Evolutionary conservation across 805 yeast genomes (phyloP).

Genomic region (Pichia nanzhaoensis): DNA sequence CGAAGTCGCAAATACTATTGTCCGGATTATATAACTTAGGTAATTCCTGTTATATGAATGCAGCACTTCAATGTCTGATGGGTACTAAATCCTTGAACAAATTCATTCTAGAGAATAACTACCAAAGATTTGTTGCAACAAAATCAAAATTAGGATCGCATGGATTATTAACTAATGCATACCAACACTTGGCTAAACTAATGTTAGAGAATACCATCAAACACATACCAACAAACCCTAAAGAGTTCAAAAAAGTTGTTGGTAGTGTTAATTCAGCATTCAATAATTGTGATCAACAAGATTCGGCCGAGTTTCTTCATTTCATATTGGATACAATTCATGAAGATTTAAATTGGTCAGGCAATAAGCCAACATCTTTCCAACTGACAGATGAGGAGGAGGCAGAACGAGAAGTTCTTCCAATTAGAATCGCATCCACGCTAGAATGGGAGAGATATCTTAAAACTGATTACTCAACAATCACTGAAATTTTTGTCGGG

Average conservation of each 20-base stretch:
- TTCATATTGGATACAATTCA: slow-evolving; percentile 71
- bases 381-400: slow-evolving; percentile 58
- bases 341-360: slow-evolving; percentile 72
- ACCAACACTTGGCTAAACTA: slow-evolving; percentile 32
- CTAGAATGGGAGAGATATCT: slow-evolving; percentile 90
- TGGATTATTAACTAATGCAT: slow-evolving; percentile 68
- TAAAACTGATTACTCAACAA: slow-evolving; percentile 67
- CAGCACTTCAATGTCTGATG: slow-evolving; percentile 76
- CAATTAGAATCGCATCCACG: slow-evolving; percentile 74
- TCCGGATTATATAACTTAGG: slow-evolving; percentile 80
- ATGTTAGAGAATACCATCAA: slow-evolving; percentile 39
- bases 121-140: slow-evolving; percentile 61
- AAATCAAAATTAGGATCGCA: slow-evolving; percentile 71
- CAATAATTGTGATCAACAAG: slow-evolving; percentile 70
- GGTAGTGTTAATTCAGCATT: slow-evolving; percentile 65
- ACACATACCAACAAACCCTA: slow-evolving; percentile 13
- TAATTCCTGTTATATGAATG: slow-evolving; percentile 90
- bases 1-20: slow-evolving; percentile 26
- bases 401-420: slow-evolving; percentile 58
- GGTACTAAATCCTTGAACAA: slow-evolving; percentile 62
- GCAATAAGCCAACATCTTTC: slow-evolving; percentile 50
- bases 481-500: slow-evolving; percentile 83
- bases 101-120: slow-evolving; percentile 56
- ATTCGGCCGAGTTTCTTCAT: slow-evolving; percentile 75
- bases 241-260: slow-evolving; percentile 50